Percentiles rank a stretch among this genome's conserved stretches.
phyloP scores from a whole-genome alignment of 805 yeast genomes.

The Clavispora vitiphila region DNA sequence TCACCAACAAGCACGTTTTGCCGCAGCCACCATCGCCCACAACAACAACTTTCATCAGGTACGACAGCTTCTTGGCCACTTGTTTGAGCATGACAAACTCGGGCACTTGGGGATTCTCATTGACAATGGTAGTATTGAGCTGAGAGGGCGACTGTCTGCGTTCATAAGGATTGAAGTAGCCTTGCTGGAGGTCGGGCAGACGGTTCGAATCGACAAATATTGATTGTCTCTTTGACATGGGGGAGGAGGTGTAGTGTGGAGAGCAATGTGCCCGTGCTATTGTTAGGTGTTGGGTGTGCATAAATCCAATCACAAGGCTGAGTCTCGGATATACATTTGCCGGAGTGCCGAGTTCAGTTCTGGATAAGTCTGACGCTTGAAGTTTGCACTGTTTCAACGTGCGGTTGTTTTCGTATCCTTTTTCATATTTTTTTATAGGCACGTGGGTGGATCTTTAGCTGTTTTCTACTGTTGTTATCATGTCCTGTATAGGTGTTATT shows the following conservation, averaged over 20 bases:
- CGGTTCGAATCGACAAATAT: slow-evolving; percentile 2
- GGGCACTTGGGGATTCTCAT: slow-evolving; percentile 36
- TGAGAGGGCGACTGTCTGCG: slow-evolving; percentile 10
- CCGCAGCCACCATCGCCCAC: slow-evolving; percentile 93
- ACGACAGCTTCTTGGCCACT: slow-evolving; percentile 15
- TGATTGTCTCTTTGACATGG: slow-evolving; percentile 9
- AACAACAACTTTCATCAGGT: slow-evolving; percentile 58
- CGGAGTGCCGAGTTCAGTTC: too few relatives aligned
- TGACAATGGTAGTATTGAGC: slow-evolving; percentile 22
- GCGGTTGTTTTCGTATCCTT: too few relatives aligned
- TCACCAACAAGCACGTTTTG: slow-evolving; percentile 70
- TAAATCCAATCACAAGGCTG: not conserved
- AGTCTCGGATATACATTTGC: not conserved
- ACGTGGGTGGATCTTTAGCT: too few relatives aligned
- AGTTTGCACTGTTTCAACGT: too few relatives aligned
- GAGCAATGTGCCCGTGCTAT: not conserved
- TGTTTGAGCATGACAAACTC: slow-evolving; percentile 25
- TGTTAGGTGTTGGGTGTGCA: not conserved
- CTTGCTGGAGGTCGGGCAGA: slow-evolving; percentile 11
- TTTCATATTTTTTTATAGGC: too few relatives aligned
- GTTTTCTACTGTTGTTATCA: not conserved
- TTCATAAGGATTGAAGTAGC: slow-evolving; percentile 17
- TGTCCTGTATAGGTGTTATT: not conserved
- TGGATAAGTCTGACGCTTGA: too few relatives aligned
- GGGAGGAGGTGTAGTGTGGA: not conserved